Conservation (phyloP, 1,284 basidiomycete species). For the Ganoderma boninense region DNA sequence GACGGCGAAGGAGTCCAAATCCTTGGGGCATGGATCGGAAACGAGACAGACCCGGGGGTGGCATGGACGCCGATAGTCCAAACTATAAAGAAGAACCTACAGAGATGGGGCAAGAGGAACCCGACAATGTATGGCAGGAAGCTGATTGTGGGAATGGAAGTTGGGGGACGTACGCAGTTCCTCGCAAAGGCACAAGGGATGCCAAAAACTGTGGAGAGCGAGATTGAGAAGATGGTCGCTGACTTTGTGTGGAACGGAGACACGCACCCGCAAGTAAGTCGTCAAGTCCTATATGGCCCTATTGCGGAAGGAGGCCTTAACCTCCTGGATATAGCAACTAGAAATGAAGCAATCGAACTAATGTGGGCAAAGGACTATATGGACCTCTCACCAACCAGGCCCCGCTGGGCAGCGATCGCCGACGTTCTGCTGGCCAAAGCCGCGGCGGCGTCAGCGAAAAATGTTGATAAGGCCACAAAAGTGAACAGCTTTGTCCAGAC, state of each 20-base stretch:
- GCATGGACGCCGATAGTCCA: conserved; percentile 37
- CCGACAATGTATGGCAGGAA: conserved; percentile 31
- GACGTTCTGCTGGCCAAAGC: not conserved
- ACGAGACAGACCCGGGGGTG: conserved; percentile 16
- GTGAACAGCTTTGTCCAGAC: conserved; percentile 5
- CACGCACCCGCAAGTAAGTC: not conserved
- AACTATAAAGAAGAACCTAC: conserved; percentile 21
- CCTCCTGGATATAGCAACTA: not conserved
- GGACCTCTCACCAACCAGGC: not conserved
- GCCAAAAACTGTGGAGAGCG: conserved; percentile 25
- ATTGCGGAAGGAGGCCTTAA: not conserved
- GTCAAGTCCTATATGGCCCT: not conserved
- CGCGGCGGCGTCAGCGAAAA: not conserved
- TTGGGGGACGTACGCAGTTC: conserved; percentile 36
- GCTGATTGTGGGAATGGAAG: conserved; percentile 32
- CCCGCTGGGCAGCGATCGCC: conserved; percentile 2
- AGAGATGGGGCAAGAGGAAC: conserved; percentile 28
- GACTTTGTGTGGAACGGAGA: conserved; percentile 18
- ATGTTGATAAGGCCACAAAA: not conserved
- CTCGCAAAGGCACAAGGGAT: conserved; percentile 37
- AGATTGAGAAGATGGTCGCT: not conserved
- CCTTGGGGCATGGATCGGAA: conserved; percentile 42
- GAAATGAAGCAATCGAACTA: conserved; percentile 9
- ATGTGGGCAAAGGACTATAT: conserved; percentile 6
- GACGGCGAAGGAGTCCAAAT: conserved; percentile 33